Conservation (phyloP, 1,139 yeast species). For the Geotrichum restrictum region DNA sequence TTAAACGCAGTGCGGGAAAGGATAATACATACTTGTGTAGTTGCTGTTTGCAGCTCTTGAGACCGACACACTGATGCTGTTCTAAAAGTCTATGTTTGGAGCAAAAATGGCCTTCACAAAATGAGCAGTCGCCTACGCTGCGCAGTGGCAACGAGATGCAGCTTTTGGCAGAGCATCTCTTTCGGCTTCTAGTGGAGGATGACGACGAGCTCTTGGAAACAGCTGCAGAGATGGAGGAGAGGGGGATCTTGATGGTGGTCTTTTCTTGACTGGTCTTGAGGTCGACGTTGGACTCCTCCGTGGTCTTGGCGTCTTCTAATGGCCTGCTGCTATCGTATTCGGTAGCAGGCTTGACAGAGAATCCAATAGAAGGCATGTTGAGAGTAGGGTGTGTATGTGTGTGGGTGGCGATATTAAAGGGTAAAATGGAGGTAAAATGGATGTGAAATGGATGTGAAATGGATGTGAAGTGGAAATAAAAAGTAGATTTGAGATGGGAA, state of each 20-base stretch:
- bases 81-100: slow-evolving; percentile 84
- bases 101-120: slow-evolving; percentile 83
- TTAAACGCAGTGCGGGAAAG: background rate
- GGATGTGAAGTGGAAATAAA: background rate
- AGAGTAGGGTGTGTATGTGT: background rate
- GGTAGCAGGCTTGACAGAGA: slow-evolving; percentile 19
- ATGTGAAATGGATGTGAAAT: background rate
- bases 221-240: slow-evolving; percentile 19
- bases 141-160: slow-evolving; percentile 70
- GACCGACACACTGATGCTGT: slow-evolving; percentile 75
- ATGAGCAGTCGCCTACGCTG: slow-evolving; percentile 84
- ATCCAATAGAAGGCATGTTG: slow-evolving; percentile 12
- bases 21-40: slow-evolving; percentile 50
- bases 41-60: slow-evolving; percentile 74
- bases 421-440: background rate
- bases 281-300: slow-evolving; percentile 64
- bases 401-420: background rate
- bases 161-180: slow-evolving; percentile 56
- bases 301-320: slow-evolving; percentile 73
- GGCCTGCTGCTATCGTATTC: slow-evolving; percentile 52
- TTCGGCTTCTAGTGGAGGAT: slow-evolving; percentile 48
- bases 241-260: slow-evolving; percentile 7
- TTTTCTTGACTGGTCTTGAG: slow-evolving; percentile 41
- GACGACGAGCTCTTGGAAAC: slow-evolving; percentile 24
- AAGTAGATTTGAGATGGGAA: background rate